Percentiles rank a stretch among this genome's conserved stretches.
phyloP scores from a whole-genome alignment of 192 early-diverging fungal genomes.

The Backusella tuberculispora region DNA sequence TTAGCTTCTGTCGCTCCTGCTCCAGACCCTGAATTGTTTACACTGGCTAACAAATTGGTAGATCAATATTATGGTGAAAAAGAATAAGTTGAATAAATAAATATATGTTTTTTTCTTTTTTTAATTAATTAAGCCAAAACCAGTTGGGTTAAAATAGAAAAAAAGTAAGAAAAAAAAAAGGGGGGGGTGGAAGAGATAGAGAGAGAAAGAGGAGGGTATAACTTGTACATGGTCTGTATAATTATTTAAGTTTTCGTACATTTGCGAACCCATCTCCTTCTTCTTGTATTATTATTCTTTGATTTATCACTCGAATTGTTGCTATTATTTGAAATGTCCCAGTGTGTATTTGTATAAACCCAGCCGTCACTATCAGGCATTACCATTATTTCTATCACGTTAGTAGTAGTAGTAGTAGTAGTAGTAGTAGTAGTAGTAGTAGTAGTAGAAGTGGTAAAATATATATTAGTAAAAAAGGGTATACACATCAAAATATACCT shows the following conservation, averaged over 20 bases:
- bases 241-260: constrained; percentile 2
- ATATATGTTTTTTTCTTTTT: not conserved
- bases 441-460: not conserved
- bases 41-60: constrained; percentile 33
- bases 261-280: constrained; percentile 40
- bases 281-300: constrained; percentile 32
- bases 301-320: not conserved
- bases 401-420: not conserved
- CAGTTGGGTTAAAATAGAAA: not conserved
- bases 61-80: constrained; percentile 33
- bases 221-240: not conserved
- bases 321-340: constrained; percentile 19
- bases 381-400: constrained; percentile 30
- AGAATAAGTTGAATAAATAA: not conserved
- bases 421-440: not conserved
- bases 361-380: constrained; percentile 45
- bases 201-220: not conserved
- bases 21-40: constrained; percentile 33
- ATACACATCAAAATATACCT: not conserved
- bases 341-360: constrained; percentile 45
- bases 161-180: not conserved
- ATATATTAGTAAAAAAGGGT: not conserved
- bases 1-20: constrained; percentile 28
- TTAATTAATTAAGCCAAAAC: constrained; percentile 4
- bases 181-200: not conserved